Evolutionary conservation across 345 rosid genomes (phyloP), one percentile per base, ranked within the genome.

Genomic region (Eucalyptus regnans): DNA sequence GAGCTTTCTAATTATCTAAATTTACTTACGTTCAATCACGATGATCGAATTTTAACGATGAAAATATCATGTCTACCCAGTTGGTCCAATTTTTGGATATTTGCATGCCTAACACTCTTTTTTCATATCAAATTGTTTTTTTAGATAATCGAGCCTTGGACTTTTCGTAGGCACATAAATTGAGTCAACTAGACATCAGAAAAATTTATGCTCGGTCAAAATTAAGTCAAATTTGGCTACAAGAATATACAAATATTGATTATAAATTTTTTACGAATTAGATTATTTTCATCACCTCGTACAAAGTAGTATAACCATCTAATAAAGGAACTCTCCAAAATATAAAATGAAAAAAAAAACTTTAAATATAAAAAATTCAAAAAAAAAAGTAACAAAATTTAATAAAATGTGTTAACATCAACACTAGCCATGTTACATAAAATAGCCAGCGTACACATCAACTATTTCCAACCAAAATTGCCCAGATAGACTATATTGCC

Each of bases 401-500:
- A 0, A 0, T 52, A 52, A 17, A 52, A 52, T 52, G 56, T 52
- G 56, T 17, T 0, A 0, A 52, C 9, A 0, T 17, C 9, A 52
- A 52, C 9, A 52, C 23, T 52, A 51, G 22, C 0, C 50, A 52
- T 17, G 9, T 52, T 7, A 52, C 23, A 52, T 52, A 17, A 52
- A 18, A 52, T 52, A 52, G 1, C 56, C 0, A 6, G 9, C 23
- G 7, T 17, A 52, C 22, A 18, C 9, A 0, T 52, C 9, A 18
- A 52, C 9, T 52, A 18, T 52, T 52, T 52, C 9, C 4, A 0
- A 18, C 9, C 9, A 52, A 18, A 17, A 52, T 52, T 52, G 56
- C 4, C 22, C 4, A 0, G 1, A 52, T 52, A 52, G 0, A 52
- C 9, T 18, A 18, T 52, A 1, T 7, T 18, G 0, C 23, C 56